Conservation (phyloP, 177 flowering plant genomes). For the Telopea speciosissima region DNA sequence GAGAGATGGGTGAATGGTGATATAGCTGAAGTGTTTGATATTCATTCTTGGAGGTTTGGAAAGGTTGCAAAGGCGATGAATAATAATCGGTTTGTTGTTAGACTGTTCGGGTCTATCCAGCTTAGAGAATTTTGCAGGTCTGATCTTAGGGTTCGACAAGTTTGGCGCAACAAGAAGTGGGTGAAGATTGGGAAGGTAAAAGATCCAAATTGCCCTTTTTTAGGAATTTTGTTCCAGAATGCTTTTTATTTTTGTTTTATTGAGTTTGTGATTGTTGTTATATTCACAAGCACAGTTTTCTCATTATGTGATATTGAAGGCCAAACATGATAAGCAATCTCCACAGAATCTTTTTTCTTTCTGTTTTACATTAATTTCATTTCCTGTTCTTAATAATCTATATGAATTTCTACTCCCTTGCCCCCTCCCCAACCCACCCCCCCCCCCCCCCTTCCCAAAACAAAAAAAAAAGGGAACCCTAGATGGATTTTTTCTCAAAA, state of each 20-base stretch:
- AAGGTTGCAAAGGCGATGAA: conserved; percentile 24
- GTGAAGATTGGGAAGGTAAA: conserved; percentile 21
- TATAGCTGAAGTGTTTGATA: conserved; percentile 31
- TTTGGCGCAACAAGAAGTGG: conserved; percentile 30
- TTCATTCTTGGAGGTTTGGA: conserved; percentile 30
- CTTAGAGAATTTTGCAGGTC: conserved; percentile 29
- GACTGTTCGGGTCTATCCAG: conserved; percentile 24
- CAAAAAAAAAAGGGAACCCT: no score
- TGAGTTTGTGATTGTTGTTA: not conserved
- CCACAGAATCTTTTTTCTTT: not conserved
- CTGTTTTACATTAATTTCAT: not conserved
- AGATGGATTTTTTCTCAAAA: no score
- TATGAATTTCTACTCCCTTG: no score
- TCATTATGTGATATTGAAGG: not conserved
- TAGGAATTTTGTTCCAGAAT: not conserved
- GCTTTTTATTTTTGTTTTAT: not conserved
- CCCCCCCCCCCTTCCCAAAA: no score
- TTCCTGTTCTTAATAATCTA: not conserved
- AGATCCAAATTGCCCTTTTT: not conserved
- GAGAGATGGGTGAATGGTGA: conserved; percentile 31
- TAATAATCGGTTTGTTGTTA: conserved; percentile 17
- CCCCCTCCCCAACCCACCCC: no score
- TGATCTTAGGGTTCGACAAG: conserved; percentile 22
- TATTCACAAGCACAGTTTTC: not conserved
- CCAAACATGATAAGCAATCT: not conserved